Evolutionary conservation across 805 yeast genomes (phyloP).

Genomic region (Candida suzukii): DNA sequence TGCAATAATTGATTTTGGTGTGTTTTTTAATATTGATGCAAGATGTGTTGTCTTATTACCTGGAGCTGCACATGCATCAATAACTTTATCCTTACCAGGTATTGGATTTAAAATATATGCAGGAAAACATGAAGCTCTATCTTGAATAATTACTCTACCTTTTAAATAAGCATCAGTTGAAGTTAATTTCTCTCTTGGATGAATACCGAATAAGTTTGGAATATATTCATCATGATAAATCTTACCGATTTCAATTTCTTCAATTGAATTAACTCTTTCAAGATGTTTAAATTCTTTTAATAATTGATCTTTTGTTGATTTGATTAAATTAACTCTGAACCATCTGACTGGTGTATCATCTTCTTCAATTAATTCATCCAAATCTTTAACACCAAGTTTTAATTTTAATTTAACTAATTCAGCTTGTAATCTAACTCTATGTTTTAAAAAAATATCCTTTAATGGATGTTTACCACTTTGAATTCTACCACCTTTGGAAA

Average conservation of each 20-base stretch:
- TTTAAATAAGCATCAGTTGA: constrained; percentile 57
- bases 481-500: constrained; percentile 71
- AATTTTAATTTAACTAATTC: constrained; percentile 75
- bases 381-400: constrained; percentile 54
- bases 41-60: constrained; percentile 96
- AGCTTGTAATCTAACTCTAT: constrained; percentile 75
- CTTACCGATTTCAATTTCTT: constrained; percentile 40
- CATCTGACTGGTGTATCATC: constrained; percentile 73
- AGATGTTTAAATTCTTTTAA: constrained; percentile 36
- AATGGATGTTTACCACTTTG: constrained; percentile 85
- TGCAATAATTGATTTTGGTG: constrained; percentile 53
- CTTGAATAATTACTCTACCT: constrained; percentile 87
- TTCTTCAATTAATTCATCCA: constrained; percentile 46
- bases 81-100: constrained; percentile 49
- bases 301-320: constrained; percentile 33
- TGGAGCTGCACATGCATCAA: constrained; percentile 97
- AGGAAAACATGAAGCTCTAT: constrained; percentile 95
- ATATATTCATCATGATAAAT: constrained; percentile 70
- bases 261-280: constrained; percentile 37
- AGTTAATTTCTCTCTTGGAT: constrained; percentile 67
- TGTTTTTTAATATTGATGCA: constrained; percentile 52
- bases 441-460: constrained; percentile 71
- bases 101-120: constrained; percentile 69
- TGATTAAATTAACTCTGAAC: constrained; percentile 69
- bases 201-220: constrained; percentile 74